Percentiles rank a stretch among this genome's conserved stretches.
Conservation (phyloP, 2,329 filamentous ascomycete species). For the Aureobasidium mangrovei region DNA sequence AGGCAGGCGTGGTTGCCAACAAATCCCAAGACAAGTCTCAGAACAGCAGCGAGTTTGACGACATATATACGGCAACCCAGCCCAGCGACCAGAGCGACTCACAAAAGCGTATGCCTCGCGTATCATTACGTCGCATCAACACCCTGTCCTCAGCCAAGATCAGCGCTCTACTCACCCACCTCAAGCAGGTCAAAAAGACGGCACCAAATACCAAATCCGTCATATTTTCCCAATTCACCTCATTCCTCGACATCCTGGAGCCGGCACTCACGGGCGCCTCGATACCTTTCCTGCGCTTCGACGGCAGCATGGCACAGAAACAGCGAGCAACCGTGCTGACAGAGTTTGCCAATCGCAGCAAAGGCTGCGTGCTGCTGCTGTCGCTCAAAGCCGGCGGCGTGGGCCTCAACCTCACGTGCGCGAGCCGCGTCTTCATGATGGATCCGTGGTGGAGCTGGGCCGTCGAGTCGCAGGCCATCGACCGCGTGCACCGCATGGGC, state of each 20-base stretch:
- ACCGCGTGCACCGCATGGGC: conserved; percentile 94
- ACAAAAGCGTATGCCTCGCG: conserved; percentile 36
- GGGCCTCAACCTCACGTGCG: conserved; percentile 82
- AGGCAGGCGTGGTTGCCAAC: conserved; percentile 14
- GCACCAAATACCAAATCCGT: conserved; percentile 74
- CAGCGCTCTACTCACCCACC: conserved; percentile 63
- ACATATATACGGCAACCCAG: conserved; percentile 31
- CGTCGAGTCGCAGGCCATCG: conserved; percentile 92
- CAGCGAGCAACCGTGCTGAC: conserved; percentile 67
- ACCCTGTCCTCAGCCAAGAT: conserved; percentile 81
- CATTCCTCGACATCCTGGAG: conserved; percentile 85
- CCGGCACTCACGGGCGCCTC: conserved; percentile 64
- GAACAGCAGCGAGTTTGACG: conserved; percentile 20
- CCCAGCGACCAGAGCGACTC: conserved; percentile 17
- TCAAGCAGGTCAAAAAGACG: conserved; percentile 58
- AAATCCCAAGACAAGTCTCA: background rate
- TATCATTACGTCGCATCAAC: conserved; percentile 53
- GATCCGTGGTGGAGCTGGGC: conserved; percentile 99
- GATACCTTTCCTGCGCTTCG: conserved; percentile 76
- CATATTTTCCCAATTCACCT: conserved; percentile 95
- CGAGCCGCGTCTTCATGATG: conserved; percentile 94
- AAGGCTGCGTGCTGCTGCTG: conserved; percentile 68
- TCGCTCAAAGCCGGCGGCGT: conserved; percentile 86
- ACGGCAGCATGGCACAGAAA: conserved; percentile 84
- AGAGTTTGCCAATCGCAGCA: conserved; percentile 52